Base-by-base conservation (phyloP, 2,329 filamentous ascomycete species). In the Pochonia chlamydosporia region DNA sequence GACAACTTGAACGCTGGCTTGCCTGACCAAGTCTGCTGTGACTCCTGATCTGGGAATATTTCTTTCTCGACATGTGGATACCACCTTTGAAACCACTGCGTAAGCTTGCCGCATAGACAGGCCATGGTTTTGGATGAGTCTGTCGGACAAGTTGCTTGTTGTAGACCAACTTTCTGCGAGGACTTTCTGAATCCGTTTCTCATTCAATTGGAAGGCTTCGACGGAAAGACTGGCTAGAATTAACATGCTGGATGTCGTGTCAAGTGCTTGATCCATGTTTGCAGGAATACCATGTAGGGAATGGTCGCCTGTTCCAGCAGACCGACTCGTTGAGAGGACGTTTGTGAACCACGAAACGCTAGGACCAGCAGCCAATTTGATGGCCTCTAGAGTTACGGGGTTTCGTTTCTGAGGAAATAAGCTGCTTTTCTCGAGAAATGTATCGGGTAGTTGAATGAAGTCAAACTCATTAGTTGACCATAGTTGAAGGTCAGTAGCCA, bases 321-420 rank as follows among this genome's bases (percentile, higher is more conserved):
- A 40, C 13, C 39, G 39, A 24, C 39, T 40, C 7, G 39, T 40
- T 13, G 39, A 21, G 39, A 40, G 39, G 13, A 40, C 21, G 11
- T 40, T 40, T 26, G 39, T 14, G 39, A 25, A 26, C 39, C 39
- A 40, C 13, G 39, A 40, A n/a, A 40, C 39, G 6, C 39, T 40
- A 5, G 39, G 39, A 14, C 39, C 39, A 10, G 39, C 39, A 14
- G 39, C 39, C 9, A 40, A 24, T 10, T 25, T 40, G 11, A 40
- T 40, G 7, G 39, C 39, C 20, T 40, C 39, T 3, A 40, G 39
- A 1, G 39, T 40, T n/a, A 40, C 39, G 13, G 39, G 21, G 21
- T 40, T 40, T 14, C 39, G 24, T 24, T 40, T 40, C 39, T 40
- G 39, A 14, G 39, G 39, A 24, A 40, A 40, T 16, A 40, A 24